Conservation (phyloP, 164 flowering plant species). For the Macadamia integrifolia region DNA sequence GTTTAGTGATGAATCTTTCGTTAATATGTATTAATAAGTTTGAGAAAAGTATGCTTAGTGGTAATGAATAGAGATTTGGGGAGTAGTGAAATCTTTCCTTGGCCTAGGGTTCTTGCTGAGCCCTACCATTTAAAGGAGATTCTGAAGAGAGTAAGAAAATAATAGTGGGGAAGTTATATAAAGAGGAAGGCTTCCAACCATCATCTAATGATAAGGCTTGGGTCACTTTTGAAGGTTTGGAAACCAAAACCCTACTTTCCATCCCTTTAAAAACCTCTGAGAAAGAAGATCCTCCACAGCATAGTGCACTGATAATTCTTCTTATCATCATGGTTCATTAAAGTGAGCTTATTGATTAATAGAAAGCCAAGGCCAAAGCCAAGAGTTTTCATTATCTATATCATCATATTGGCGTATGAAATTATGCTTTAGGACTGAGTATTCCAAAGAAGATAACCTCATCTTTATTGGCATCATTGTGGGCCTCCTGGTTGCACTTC, state of each 20-base stretch:
- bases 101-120: slow-evolving; percentile 1
- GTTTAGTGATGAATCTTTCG: too few relatives aligned
- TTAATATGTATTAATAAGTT: neutral
- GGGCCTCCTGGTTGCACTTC: too few relatives aligned
- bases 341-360: too few relatives aligned
- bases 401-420: too few relatives aligned
- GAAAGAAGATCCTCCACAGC: neutral
- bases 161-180: neutral
- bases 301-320: neutral
- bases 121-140: slow-evolving; percentile 8
- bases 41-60: slow-evolving; percentile 1
- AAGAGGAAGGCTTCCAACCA: neutral
- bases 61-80: neutral
- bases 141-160: neutral
- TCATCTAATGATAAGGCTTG: neutral
- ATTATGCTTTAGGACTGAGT: too few relatives aligned
- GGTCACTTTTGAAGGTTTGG: neutral
- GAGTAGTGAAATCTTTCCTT: slow-evolving; percentile 5
- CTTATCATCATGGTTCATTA: neutral
- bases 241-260: neutral
- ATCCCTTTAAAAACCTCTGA: neutral
- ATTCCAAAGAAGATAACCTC: too few relatives aligned
- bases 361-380: too few relatives aligned
- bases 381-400: too few relatives aligned
- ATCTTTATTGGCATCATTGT: too few relatives aligned